A percentile compares a stretch with the other conserved stretches of the same genome.
Conservation (phyloP, 139 green algal genomes). For the Pseudopediastrum boryanum region DNA sequence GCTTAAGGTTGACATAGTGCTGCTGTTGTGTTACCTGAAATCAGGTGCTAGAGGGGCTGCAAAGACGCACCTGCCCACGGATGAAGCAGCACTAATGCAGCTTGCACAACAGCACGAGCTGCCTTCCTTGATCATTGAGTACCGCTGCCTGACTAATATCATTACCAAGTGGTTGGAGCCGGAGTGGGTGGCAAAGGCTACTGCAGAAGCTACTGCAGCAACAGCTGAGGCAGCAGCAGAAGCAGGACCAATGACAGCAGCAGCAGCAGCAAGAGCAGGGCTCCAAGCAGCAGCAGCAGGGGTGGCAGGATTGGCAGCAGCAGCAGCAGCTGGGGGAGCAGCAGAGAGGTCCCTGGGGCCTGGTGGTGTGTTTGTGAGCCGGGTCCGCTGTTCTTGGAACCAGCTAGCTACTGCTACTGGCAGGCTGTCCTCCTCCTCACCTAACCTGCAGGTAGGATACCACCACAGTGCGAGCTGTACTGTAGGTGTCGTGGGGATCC, state of each 20-base stretch:
- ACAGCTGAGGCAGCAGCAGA: background rate
- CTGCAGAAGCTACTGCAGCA: background rate
- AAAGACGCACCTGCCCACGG: conserved; percentile 58
- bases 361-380: background rate
- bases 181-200: conserved; percentile 45
- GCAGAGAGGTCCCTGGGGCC: background rate
- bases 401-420: conserved; percentile 71
- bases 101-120: conserved; percentile 47
- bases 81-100: conserved; percentile 55
- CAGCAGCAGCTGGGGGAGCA: background rate
- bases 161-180: conserved; percentile 51
- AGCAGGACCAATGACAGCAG: background rate
- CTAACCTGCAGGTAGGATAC: conserved; percentile 67
- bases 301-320: background rate
- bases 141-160: conserved; percentile 44
- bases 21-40: background rate
- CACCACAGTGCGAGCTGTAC: background rate
- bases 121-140: conserved; percentile 56
- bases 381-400: conserved; percentile 69
- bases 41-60: conserved; percentile 10
- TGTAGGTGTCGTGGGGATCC: background rate
- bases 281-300: background rate
- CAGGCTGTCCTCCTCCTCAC: conserved; percentile 57
- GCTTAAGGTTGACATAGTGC: background rate
- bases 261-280: conserved; percentile 1